phyloP scores from a whole-genome alignment of 192 early-diverging fungal genomes.

The Coemansia sp. region DNA sequence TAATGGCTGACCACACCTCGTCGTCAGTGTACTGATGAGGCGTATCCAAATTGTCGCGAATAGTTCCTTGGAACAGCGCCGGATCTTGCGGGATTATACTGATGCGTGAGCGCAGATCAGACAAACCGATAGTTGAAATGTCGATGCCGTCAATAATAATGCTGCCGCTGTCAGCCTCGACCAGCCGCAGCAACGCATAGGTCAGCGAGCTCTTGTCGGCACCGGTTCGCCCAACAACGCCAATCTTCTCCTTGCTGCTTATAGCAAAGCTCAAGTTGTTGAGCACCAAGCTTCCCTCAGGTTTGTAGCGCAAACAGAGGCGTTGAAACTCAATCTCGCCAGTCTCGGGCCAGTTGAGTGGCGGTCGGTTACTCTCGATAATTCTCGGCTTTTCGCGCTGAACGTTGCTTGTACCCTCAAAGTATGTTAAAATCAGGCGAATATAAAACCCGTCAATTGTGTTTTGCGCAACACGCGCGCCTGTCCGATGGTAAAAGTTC shows the following conservation, averaged over 20 bases:
- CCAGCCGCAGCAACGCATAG: conserved; percentile 55
- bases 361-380: conserved; percentile 52
- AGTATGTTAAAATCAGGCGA: not conserved
- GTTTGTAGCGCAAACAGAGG: conserved; percentile 38
- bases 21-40: conserved; percentile 53
- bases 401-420: not conserved
- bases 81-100: conserved; percentile 68
- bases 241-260: conserved; percentile 54
- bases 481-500: not conserved
- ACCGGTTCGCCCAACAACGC: conserved; percentile 52
- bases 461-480: not conserved
- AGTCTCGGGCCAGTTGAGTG: conserved; percentile 55
- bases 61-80: conserved; percentile 60
- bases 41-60: conserved; percentile 71
- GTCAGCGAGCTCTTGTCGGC: conserved; percentile 61
- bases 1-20: conserved; percentile 62
- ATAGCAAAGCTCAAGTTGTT: conserved; percentile 34
- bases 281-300: conserved; percentile 19
- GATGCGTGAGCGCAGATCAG: conserved; percentile 50
- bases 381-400: conserved; percentile 58
- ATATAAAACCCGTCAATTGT: not conserved
- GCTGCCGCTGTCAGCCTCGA: conserved; percentile 48
- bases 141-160: conserved; percentile 56
- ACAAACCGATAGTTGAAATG: conserved; percentile 54
- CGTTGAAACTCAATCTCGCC: conserved; percentile 60